Evolutionary conservation across 2,329 filamentous ascomycete species (phyloP).

Genomic region (Aspergillus ochraceoroseus): DNA sequence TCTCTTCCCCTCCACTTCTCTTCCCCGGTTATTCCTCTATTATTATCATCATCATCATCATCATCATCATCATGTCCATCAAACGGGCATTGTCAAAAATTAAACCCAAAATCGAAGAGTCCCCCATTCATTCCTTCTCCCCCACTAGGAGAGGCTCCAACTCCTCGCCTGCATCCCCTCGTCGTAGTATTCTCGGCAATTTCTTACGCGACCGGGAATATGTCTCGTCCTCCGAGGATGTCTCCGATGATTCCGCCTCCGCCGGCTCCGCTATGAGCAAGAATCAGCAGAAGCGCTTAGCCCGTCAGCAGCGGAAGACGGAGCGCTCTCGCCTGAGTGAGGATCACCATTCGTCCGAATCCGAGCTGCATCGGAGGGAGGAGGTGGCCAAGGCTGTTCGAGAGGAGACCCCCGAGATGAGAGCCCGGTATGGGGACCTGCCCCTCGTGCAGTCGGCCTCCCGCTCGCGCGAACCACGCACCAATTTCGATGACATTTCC

Average conservation of each 20-base stretch:
- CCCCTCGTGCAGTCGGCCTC: slow-evolving; percentile 56
- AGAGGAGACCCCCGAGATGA: slow-evolving; percentile 56
- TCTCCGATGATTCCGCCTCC: slow-evolving; percentile 36
- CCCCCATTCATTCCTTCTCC: slow-evolving; percentile 21
- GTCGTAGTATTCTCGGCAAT: slow-evolving; percentile 39
- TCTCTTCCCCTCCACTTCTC: background rate
- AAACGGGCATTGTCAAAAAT: slow-evolving; percentile 43
- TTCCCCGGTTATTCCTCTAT: background rate
- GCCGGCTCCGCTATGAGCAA: slow-evolving; percentile 38
- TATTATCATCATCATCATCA: background rate
- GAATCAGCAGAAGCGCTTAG: slow-evolving; percentile 44
- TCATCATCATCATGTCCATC: slow-evolving; percentile 45
- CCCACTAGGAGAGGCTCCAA: slow-evolving; percentile 7
- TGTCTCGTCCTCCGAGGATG: slow-evolving; percentile 42
- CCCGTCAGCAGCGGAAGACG: slow-evolving; percentile 39
- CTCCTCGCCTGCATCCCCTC: slow-evolving; percentile 29
- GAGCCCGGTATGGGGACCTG: slow-evolving; percentile 54
- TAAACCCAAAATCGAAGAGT: slow-evolving; percentile 27
- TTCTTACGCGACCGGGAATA: slow-evolving; percentile 43
- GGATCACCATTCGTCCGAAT: slow-evolving; percentile 40
- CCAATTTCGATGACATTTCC: slow-evolving; percentile 50
- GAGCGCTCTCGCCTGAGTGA: slow-evolving; percentile 42
- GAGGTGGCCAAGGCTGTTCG: slow-evolving; percentile 45
- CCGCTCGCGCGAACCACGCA: slow-evolving; percentile 46
- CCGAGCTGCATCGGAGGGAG: slow-evolving; percentile 40